A percentile compares a stretch with the other conserved stretches of the same genome.
phyloP scores from a whole-genome alignment of 345 rosid species.

The Gossypium stocksii region DNA sequence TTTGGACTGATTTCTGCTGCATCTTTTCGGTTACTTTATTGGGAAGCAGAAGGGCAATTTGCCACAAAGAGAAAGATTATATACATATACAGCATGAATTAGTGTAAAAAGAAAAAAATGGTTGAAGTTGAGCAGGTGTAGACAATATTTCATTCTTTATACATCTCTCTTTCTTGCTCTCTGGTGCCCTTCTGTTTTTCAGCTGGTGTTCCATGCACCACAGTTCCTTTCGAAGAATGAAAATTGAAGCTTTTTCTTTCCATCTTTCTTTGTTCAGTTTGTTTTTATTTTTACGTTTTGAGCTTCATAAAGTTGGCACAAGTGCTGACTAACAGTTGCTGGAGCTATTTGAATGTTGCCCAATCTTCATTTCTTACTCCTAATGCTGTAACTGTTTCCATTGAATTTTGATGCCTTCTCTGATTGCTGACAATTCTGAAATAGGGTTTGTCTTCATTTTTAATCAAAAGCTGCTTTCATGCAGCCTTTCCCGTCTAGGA shows the following conservation, averaged over 20 bases:
- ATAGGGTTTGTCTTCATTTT: background rate
- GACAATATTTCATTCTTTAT: slow-evolving; percentile 38
- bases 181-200: background rate
- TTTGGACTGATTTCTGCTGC: slow-evolving; percentile 29
- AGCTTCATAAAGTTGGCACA: background rate
- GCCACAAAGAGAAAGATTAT: slow-evolving; percentile 15
- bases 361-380: background rate
- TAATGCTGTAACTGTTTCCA: background rate
- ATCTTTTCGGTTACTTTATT: slow-evolving; percentile 17
- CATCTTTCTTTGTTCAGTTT: background rate
- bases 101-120: slow-evolving; percentile 23
- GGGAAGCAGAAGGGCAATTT: slow-evolving; percentile 19
- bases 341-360: background rate
- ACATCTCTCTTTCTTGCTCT: slow-evolving; percentile 7
- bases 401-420: background rate
- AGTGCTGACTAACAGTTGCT: background rate
- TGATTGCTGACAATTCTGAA: background rate
- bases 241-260: background rate
- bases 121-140: slow-evolving; percentile 21
- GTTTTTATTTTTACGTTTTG: background rate
- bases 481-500: background rate
- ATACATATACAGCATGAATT: slow-evolving; percentile 24
- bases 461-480: background rate
- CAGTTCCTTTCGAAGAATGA: background rate
- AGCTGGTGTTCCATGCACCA: background rate